Conservation (phyloP, 1,139 yeast species). For the Saccharomyces hybrid region DNA sequence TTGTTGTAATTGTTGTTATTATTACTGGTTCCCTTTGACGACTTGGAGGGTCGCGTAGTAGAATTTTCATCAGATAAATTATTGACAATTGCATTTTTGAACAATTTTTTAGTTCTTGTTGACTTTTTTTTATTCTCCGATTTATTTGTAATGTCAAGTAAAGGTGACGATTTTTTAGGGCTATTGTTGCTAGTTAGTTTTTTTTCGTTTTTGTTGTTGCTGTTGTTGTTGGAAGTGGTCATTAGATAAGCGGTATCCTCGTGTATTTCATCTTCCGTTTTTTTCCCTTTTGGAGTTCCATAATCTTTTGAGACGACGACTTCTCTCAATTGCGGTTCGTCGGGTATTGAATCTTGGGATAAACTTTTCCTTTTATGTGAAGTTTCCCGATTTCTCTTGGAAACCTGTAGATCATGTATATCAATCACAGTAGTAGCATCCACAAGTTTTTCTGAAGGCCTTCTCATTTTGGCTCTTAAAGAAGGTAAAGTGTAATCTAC, state of each 20-base stretch:
- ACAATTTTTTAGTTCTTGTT: slow-evolving; percentile 19
- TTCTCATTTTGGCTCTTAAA: slow-evolving; percentile 58
- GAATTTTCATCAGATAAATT: slow-evolving; percentile 22
- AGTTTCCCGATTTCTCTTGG: slow-evolving; percentile 4
- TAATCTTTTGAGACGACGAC: neutral
- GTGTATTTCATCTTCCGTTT: neutral
- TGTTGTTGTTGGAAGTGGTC: neutral
- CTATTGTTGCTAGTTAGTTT: neutral
- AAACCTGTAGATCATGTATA: slow-evolving; percentile 29
- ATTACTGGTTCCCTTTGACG: slow-evolving; percentile 1
- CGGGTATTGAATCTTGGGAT: neutral
- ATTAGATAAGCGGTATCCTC: neutral
- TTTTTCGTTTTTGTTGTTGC: neutral
- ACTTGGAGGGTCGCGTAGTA: slow-evolving; percentile 4
- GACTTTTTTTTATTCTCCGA: slow-evolving; percentile 7
- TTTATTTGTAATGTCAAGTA: slow-evolving; percentile 23
- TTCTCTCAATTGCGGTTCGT: neutral
- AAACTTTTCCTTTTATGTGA: neutral
- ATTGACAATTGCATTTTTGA: slow-evolving; percentile 25
- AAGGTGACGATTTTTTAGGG: slow-evolving; percentile 4
- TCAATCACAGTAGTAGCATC: slow-evolving; percentile 41
- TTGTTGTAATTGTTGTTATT: neutral
- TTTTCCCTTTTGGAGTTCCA: neutral
- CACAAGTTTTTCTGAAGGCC: slow-evolving; percentile 52
- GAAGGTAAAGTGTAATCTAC: slow-evolving; percentile 68